phyloP scores from a whole-genome alignment of 208 protist species.

The Endotrypanum monterogeii region DNA sequence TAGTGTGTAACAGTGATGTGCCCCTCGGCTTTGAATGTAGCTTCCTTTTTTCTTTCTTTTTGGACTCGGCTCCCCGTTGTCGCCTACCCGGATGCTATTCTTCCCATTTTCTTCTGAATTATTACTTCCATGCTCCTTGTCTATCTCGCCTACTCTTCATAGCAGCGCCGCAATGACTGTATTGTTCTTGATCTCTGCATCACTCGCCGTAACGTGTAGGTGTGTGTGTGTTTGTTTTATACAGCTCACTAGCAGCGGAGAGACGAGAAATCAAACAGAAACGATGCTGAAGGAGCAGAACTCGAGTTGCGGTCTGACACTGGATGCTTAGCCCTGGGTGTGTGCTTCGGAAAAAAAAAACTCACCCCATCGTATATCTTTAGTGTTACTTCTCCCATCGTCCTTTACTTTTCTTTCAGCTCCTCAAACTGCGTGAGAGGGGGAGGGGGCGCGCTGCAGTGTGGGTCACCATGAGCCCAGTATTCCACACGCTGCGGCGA shows the following conservation, averaged over 20 bases:
- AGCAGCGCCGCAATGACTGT: background rate
- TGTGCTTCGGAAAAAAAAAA: background rate
- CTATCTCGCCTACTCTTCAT: background rate
- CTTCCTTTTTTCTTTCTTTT: background rate
- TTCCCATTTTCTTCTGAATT: background rate
- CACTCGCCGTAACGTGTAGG: background rate
- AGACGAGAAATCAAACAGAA: background rate
- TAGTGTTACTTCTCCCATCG: too few relatives aligned
- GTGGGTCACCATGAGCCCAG: too few relatives aligned
- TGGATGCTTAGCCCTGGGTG: too few relatives aligned
- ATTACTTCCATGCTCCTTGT: background rate
- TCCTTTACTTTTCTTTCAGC: too few relatives aligned
- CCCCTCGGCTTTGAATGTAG: too few relatives aligned
- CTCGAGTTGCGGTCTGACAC: background rate
- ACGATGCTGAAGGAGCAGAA: background rate
- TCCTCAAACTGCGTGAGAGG: too few relatives aligned
- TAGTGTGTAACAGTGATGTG: background rate
- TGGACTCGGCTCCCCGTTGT: background rate
- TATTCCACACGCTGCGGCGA: too few relatives aligned
- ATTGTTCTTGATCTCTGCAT: too few relatives aligned
- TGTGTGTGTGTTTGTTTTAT: too few relatives aligned
- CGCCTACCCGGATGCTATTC: background rate
- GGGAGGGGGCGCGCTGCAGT: too few relatives aligned
- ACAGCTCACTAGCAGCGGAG: background rate
- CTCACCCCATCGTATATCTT: too few relatives aligned